Evolutionary conservation across 139 green algal species (phyloP).

Genomic region (Mesotaenium endlicherianum): DNA sequence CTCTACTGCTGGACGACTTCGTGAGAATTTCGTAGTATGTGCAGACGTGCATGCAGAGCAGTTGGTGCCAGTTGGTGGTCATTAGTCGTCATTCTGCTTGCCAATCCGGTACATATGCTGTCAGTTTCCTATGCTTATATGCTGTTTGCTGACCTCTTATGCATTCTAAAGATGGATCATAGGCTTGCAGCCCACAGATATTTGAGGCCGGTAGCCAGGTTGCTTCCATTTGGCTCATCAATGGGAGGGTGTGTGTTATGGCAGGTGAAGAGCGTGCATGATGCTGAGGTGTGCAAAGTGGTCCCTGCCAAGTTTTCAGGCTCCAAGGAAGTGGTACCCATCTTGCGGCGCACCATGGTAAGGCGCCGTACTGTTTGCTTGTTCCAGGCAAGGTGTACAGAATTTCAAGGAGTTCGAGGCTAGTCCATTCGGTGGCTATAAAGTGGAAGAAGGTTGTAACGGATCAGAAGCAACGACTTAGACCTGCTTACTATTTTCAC

Average conservation of each 20-base stretch:
- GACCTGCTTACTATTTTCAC: too few species aligned
- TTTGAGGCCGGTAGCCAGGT: background rate
- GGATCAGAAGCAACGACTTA: too few species aligned
- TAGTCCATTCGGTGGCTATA: background rate
- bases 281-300: slow-evolving; percentile 47
- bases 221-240: background rate
- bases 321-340: slow-evolving; percentile 35
- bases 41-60: background rate
- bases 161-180: background rate
- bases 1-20: background rate
- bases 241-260: background rate
- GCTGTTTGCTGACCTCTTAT: background rate
- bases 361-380: background rate
- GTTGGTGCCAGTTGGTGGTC: background rate
- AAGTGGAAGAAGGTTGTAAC: background rate
- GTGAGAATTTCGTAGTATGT: background rate
- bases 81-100: too few species aligned
- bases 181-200: background rate
- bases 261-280: slow-evolving; percentile 25
- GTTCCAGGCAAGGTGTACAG: background rate
- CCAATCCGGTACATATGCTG: too few species aligned
- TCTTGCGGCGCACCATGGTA: slow-evolving; percentile 12
- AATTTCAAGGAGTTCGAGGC: background rate
- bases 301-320: slow-evolving; percentile 39
- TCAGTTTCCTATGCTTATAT: too few species aligned